These are phyloP conservation scores for Cutaneotrichosporon dermatis DNA, from an alignment of 1,284 basidiomycete species.

Conservation along the genomic window DNA sequence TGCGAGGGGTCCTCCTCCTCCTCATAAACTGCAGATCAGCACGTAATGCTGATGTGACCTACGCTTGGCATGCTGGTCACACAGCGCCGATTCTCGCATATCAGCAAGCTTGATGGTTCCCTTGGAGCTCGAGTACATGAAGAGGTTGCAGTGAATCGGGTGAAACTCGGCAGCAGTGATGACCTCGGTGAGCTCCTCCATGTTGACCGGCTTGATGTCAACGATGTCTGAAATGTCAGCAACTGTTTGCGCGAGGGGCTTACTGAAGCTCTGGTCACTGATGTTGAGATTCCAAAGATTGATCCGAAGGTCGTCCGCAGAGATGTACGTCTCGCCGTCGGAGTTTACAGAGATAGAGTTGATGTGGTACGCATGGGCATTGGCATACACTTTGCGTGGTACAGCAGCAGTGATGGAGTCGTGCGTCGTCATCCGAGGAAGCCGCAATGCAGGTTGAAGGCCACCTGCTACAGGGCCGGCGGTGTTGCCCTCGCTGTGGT, in stretches of 20 bases:
- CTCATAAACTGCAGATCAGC: slow-evolving; percentile 68
- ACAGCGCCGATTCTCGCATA: slow-evolving; percentile 97
- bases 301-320: slow-evolving; percentile 92
- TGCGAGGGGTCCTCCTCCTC: slow-evolving; percentile 97
- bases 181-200: slow-evolving; percentile 99
- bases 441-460: slow-evolving; percentile 58
- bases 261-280: slow-evolving; percentile 98
- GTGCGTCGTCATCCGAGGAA: slow-evolving; percentile 86
- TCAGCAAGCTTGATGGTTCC: slow-evolving; percentile 99
- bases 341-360: slow-evolving; percentile 99
- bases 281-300: slow-evolving; percentile 99
- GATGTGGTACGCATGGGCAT: slow-evolving; percentile 99
- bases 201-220: slow-evolving; percentile 99
- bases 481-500: slow-evolving; percentile 72
- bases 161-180: slow-evolving; percentile 99
- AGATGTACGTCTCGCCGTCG: slow-evolving; percentile 98
- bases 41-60: slow-evolving; percentile 38
- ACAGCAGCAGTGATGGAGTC: slow-evolving; percentile 99
- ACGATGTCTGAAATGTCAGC: slow-evolving; percentile 73
- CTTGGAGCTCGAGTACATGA: slow-evolving; percentile 99
- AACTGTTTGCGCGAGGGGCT: slow-evolving; percentile 45
- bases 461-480: slow-evolving; percentile 54
- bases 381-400: slow-evolving; percentile 97
- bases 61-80: slow-evolving; percentile 96
- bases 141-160: slow-evolving; percentile 93